Conservation (phyloP, 2,329 filamentous ascomycete genomes). For the Fusarium sp. region DNA sequence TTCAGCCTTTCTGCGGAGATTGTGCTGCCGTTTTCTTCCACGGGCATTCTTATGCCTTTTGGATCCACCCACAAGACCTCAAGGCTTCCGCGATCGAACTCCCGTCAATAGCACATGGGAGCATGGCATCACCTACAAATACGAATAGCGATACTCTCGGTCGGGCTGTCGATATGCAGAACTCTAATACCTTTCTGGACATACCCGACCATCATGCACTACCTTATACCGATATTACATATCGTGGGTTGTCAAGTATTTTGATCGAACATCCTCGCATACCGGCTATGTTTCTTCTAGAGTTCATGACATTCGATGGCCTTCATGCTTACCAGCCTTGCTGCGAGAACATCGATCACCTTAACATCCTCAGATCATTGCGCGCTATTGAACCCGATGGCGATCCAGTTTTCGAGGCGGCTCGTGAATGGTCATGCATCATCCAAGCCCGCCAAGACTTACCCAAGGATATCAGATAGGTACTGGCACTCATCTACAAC, state of each 20-base stretch:
- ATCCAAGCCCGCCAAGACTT: constrained; percentile 35
- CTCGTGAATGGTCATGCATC: constrained; percentile 46
- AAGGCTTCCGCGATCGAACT: not conserved
- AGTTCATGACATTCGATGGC: constrained; percentile 42
- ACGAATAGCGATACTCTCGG: not conserved
- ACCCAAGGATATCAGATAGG: constrained; percentile 45
- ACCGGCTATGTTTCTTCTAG: constrained; percentile 36
- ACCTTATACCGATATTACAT: constrained; percentile 38
- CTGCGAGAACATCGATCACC: constrained; percentile 25
- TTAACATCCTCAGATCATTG: constrained; percentile 37
- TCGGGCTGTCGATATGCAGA: not conserved
- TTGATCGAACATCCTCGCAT: constrained; percentile 38
- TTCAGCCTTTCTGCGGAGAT: constrained; percentile 48
- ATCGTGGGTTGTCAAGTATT: constrained; percentile 21
- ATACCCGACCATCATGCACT: constrained; percentile 25
- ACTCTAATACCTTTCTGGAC: not conserved
- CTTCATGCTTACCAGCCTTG: constrained; percentile 45
- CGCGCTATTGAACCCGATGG: constrained; percentile 27
- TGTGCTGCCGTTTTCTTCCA: constrained; percentile 46
- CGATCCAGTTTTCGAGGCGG: constrained; percentile 41
- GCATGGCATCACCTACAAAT: not conserved
- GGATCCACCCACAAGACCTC: constrained; percentile 36
- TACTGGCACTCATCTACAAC: constrained; percentile 46
- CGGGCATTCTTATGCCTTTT: constrained; percentile 14
- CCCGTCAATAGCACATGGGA: not conserved